Base-by-base conservation (phyloP, 1,284 basidiomycete species). In the Peniophora sp. region DNA sequence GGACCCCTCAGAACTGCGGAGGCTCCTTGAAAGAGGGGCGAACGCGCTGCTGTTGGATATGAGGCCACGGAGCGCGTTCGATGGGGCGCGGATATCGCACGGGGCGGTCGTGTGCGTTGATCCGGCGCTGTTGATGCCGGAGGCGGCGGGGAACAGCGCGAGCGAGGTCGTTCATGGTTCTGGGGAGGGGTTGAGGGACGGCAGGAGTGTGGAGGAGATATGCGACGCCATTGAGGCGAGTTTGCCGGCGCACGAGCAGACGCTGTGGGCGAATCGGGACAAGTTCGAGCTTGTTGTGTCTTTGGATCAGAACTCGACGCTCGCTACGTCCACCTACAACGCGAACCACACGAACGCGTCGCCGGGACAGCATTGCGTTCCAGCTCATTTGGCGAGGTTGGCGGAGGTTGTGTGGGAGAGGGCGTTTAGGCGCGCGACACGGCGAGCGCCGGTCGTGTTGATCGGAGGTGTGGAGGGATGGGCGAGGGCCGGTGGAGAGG, bases 241-340 rank as follows among this genome's bases (percentile, higher is more conserved):
- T 18, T 83, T 81, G 1, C 88, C 93, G 0, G 72, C 75, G 22
- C 64, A 76, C 36, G 93, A 97, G 68, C 76, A 74, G 39, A 72
- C 73, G 1, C 71, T 88, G 17, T 98, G 97, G 65, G 67, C 72
- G 23, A 85, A 88, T 52, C 85, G 96, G 24, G 80, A 92, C 62
- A 85, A 85, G 58, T 97, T 90, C 65, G 94, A 98, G 58, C 68
- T 97, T 14, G 81, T 98, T n/a, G 89, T 89, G 10, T 70, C 98
- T 2, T 94, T 93, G 65, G 95, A 99, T 65, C 68, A 79, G 43
- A 68, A 74, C 3, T 93, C 92, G 2, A 74, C 74, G 24, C 15
- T n/a, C 37, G 15, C 37, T 20, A 5, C 15, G 18, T 20, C n/a
- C 37, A 41, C 67, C 69, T n/a, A n/a, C n/a, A n/a, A n/a, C n/a